Evolutionary conservation across 768 basidiomycete genomes (phyloP).

Genomic region (Wakefieldia striispora): DNA sequence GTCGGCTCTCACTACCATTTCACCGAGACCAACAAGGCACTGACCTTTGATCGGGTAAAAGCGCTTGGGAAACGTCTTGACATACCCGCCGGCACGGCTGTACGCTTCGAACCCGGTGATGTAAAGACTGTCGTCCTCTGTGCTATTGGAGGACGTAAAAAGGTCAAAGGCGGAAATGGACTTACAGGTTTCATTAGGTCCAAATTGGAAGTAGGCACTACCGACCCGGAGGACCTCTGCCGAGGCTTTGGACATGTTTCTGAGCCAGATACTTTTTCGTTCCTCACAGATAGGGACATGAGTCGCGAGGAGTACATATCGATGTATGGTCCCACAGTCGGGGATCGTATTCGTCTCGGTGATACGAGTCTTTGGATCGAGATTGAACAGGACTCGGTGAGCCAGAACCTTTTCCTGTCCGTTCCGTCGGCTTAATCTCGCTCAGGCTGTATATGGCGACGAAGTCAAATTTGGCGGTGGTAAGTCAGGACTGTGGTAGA

Average conservation of each 20-base stretch:
- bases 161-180: constrained; percentile 77
- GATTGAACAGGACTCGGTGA: constrained; percentile 81
- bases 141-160: constrained; percentile 66
- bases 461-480: constrained; percentile 99
- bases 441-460: constrained; percentile 84
- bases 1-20: constrained; percentile 96
- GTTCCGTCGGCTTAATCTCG: neutral
- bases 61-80: constrained; percentile 87
- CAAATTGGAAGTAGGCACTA: constrained; percentile 43
- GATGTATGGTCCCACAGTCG: constrained; percentile 95
- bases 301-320: constrained; percentile 75
- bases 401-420: neutral
- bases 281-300: constrained; percentile 53
- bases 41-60: constrained; percentile 78
- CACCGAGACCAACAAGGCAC: constrained; percentile 78
- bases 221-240: constrained; percentile 19
- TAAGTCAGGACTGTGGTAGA: constrained; percentile 22
- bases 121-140: constrained; percentile 80
- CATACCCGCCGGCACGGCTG: constrained; percentile 92
- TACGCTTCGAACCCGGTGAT: constrained; percentile 95
- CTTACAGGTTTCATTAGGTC: constrained; percentile 44
- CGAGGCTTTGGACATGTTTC: constrained; percentile 68
- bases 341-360: constrained; percentile 84
- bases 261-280: constrained; percentile 58
- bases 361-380: constrained; percentile 91